Evolutionary conservation across 345 rosid species (phyloP), one percentile per base, ranked within the genome.

Genomic region (Acer campestre): DNA sequence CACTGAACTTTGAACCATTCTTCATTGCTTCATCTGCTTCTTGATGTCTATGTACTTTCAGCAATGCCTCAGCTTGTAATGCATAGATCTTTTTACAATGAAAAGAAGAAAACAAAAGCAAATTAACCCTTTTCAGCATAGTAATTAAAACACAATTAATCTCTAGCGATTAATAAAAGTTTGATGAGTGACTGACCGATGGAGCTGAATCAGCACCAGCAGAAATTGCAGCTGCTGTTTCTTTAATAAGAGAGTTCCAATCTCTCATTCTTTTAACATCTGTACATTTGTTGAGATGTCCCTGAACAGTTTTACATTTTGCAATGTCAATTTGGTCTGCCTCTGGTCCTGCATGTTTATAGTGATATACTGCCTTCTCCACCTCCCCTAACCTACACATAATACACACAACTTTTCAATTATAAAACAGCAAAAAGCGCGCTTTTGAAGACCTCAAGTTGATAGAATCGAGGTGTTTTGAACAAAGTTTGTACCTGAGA

Each of bases 171-270:
- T 35, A 35, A 35, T 35, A 35, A 35, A 35, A 35, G 17, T 49
- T 49, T 49, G 55, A 12, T 61, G 14, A 27, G n/a, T 59, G 27
- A 61, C 66, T 55, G 42, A 89, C 99, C 81, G 87, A 98, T 8
- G 93, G 93, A 1, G 98, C 99, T 48, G 98, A 92, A 88, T 92
- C 97, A 70, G 98, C 95, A 51, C 97, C 97, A 0, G 84, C 83
- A 13, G 89, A 71, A 14, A 96, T 90, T 40, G 98, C 89, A 11
- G 82, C 75, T 29, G 68, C 66, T 2, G 95, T 84, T 80, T 88
- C 93, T 66, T 84, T 88, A 20, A 92, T 68, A 55, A 94, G 76
- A 48, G 87, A 67, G 72, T 88, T 91, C 97, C 97, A 92, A 74
- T 94, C 99, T 78, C 97, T 44, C 2, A 71, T 58, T 73, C 82